phyloP scores from a whole-genome alignment of 169 alveolate species.

The Eimeria acervulina region DNA sequence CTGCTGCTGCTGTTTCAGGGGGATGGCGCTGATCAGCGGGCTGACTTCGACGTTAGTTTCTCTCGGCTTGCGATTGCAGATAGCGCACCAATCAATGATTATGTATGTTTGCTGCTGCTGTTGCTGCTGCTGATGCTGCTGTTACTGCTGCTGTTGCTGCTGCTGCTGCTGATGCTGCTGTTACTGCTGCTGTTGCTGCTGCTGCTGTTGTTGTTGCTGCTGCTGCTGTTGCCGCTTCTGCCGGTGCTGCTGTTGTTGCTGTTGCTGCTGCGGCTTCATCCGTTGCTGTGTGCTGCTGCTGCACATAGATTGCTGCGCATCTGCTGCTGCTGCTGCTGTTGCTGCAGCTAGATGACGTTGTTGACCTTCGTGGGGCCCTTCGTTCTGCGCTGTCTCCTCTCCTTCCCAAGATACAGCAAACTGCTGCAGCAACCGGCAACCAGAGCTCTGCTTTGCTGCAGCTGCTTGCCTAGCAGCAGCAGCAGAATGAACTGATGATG shows the following conservation, averaged over 20 bases:
- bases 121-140: background rate
- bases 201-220: background rate
- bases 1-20: slow-evolving; percentile 30
- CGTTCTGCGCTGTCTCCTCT: slow-evolving; percentile 1
- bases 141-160: background rate
- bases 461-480: slow-evolving; percentile 40
- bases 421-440: background rate
- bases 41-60: slow-evolving; percentile 11
- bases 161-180: background rate
- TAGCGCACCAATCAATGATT: background rate
- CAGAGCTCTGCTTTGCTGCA: slow-evolving; percentile 29
- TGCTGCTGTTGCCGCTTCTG: background rate
- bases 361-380: background rate
- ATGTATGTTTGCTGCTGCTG: slow-evolving; percentile 10
- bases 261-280: too few relatives aligned
- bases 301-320: too few relatives aligned
- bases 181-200: background rate
- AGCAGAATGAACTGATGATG: background rate
- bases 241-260: background rate
- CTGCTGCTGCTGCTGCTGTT: too few relatives aligned
- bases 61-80: slow-evolving; percentile 20
- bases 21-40: slow-evolving; percentile 14
- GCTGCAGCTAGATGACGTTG: slow-evolving; percentile 12
- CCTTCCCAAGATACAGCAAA: background rate
- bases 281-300: too few relatives aligned